Percentiles rank a stretch among this genome's conserved stretches.
These are phyloP conservation scores for Tulasnella sp. DNA, from an alignment of 768 basidiomycete species.

Conservation along the genomic window DNA sequence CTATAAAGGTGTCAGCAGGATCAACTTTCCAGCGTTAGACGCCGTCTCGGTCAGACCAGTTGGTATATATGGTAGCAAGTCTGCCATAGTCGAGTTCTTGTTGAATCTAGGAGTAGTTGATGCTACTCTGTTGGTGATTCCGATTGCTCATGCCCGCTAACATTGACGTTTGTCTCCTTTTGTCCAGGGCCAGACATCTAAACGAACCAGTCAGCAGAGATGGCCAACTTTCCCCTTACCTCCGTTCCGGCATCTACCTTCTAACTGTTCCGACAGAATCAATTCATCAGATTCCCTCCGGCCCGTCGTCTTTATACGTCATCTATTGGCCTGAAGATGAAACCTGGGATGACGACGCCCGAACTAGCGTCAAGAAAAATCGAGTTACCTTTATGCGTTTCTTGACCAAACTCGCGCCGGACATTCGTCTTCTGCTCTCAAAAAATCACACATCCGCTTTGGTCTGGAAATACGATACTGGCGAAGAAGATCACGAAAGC, in stretches of 20 bases:
- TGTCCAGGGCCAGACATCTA: no score
- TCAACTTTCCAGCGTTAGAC: constrained; percentile 61
- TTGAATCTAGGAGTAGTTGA: constrained; percentile 46
- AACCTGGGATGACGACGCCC: constrained; percentile 55
- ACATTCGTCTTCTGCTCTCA: constrained; percentile 56
- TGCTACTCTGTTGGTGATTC: constrained; percentile 47
- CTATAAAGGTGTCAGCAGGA: constrained; percentile 57
- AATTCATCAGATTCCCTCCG: not conserved
- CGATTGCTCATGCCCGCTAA: no score
- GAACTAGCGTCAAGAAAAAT: constrained; percentile 49
- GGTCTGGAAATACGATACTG: constrained; percentile 45
- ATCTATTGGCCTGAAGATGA: constrained; percentile 62
- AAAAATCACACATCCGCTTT: constrained; percentile 52
- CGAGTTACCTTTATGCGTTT: constrained; percentile 67
- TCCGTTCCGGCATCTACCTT: constrained; percentile 29
- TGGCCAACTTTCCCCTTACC: not conserved
- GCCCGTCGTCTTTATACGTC: constrained; percentile 49
- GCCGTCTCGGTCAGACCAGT: constrained; percentile 51
- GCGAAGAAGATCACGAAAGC: not conserved
- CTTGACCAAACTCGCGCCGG: constrained; percentile 61
- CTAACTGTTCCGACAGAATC: not conserved
- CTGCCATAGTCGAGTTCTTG: constrained; percentile 55
- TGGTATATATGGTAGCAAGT: constrained; percentile 61
- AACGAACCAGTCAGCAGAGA: no score
- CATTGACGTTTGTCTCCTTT: no score